A percentile compares a stretch with the other conserved stretches of the same genome.
phyloP scores from a whole-genome alignment of 495 filamentous ascomycete genomes.

The Tetracladium setigerum region DNA sequence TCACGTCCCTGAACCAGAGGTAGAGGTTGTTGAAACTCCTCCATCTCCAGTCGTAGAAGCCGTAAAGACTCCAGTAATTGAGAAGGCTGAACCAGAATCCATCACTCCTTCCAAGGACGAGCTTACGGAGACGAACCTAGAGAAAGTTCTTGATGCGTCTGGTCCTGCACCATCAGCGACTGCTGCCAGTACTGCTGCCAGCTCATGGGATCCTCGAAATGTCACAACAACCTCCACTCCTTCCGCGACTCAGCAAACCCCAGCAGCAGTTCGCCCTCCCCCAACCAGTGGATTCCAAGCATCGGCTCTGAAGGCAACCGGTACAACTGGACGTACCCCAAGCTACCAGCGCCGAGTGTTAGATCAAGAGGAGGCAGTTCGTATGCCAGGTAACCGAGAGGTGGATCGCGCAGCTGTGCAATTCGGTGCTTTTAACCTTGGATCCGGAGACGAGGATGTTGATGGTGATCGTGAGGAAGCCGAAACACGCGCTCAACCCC shows the following conservation, averaged over 20 bases:
- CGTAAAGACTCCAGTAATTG: slow-evolving; percentile 3
- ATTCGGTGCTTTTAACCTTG: slow-evolving; percentile 92
- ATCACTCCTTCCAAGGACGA: slow-evolving; percentile 70
- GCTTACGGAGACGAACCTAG: slow-evolving; percentile 85
- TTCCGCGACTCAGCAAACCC: slow-evolving; percentile 46
- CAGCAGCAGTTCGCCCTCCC: slow-evolving; percentile 47
- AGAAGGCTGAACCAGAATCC: slow-evolving; percentile 37
- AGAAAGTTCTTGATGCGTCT: slow-evolving; percentile 77
- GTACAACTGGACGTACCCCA: slow-evolving; percentile 52
- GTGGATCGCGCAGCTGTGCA: slow-evolving; percentile 92
- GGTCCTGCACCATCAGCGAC: slow-evolving; percentile 68
- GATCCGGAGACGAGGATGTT: slow-evolving; percentile 66
- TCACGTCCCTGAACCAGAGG: slow-evolving; percentile 18
- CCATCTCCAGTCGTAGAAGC: slow-evolving; percentile 7
- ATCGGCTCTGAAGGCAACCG: slow-evolving; percentile 68
- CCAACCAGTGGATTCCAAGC: slow-evolving; percentile 62
- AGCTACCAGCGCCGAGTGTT: slow-evolving; percentile 76
- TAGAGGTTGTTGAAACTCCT: slow-evolving; percentile 3
- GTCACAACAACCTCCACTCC: slow-evolving; percentile 43
- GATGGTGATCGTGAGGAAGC: slow-evolving; percentile 92
- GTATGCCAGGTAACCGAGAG: slow-evolving; percentile 98
- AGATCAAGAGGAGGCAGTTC: slow-evolving; percentile 93
- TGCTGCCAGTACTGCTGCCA: slow-evolving; percentile 83
- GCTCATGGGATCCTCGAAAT: slow-evolving; percentile 66
- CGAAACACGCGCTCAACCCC: slow-evolving; percentile 90